A percentile compares a stretch with the other conserved stretches of the same genome.
Conservation (phyloP, 1,139 yeast species). For the Candida albicans region DNA sequence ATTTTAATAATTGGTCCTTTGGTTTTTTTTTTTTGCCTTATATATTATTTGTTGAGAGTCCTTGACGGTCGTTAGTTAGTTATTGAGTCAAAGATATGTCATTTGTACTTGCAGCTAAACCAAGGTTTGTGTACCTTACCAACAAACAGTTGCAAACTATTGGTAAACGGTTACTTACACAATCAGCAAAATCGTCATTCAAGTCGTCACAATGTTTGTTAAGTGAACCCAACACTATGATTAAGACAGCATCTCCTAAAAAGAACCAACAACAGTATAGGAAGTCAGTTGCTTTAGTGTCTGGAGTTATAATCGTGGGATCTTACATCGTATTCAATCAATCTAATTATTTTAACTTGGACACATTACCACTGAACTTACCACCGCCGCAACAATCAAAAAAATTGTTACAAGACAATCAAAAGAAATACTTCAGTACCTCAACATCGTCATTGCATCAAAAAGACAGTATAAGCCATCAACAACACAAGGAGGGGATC, state of each 20-base stretch:
- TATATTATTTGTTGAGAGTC: no score
- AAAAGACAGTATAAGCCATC: slow-evolving; percentile 40
- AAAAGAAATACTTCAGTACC: slow-evolving; percentile 38
- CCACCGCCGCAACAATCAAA: slow-evolving; percentile 14
- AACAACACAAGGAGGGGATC: slow-evolving; percentile 47
- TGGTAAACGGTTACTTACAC: slow-evolving; percentile 15
- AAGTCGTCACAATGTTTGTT: slow-evolving; percentile 6
- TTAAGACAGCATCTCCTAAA: slow-evolving; percentile 6
- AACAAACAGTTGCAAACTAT: slow-evolving; percentile 17
- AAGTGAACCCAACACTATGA: slow-evolving; percentile 5
- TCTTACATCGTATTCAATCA: slow-evolving; percentile 44
- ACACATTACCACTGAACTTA: slow-evolving; percentile 30
- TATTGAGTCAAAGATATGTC: slow-evolving; percentile 11
- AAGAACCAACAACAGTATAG: slow-evolving; percentile 17
- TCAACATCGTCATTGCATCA: slow-evolving; percentile 45
- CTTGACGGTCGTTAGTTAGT: no score
- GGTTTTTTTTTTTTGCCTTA: no score
- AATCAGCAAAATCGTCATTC: slow-evolving; percentile 9
- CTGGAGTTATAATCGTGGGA: slow-evolving; percentile 49
- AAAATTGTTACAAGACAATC: slow-evolving; percentile 6
- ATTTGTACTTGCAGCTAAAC: slow-evolving; percentile 17
- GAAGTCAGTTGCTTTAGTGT: slow-evolving; percentile 41
- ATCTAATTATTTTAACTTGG: slow-evolving; percentile 44
- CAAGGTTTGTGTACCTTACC: slow-evolving; percentile 18
- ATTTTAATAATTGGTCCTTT: no score